Evolutionary conservation across 139 green algal genomes (phyloP).

Genomic region (Coelastrella sp.): DNA sequence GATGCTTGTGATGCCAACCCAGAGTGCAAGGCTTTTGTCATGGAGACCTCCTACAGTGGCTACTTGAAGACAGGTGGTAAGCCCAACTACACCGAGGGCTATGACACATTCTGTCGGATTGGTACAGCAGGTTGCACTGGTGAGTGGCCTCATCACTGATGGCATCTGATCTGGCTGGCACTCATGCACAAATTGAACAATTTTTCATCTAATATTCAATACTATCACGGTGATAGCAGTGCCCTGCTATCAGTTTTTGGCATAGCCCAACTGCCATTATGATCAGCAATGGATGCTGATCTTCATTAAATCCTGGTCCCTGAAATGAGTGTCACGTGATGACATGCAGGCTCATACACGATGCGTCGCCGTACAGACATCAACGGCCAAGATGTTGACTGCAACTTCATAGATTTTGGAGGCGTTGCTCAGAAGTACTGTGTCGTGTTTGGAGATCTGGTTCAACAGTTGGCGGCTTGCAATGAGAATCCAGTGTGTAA

Average conservation of each 20-base stretch:
- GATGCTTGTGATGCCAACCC: conserved; percentile 31
- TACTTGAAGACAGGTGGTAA: conserved; percentile 1
- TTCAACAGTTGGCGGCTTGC: not conserved
- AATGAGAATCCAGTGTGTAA: not conserved
- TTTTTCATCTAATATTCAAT: too few relatives aligned
- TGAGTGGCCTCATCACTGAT: not conserved
- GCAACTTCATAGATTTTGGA: not conserved
- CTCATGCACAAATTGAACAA: too few relatives aligned
- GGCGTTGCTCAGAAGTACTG: not conserved
- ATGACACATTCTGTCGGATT: not conserved
- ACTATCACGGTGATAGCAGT: too few relatives aligned
- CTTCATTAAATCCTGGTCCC: too few relatives aligned
- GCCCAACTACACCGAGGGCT: not conserved
- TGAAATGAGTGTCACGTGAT: not conserved
- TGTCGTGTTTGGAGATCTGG: not conserved
- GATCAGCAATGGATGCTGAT: not conserved
- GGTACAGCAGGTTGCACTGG: not conserved
- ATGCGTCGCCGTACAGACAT: not conserved
- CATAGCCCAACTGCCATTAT: too few relatives aligned
- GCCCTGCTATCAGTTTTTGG: too few relatives aligned
- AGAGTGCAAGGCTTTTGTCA: not conserved
- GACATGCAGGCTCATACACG: not conserved
- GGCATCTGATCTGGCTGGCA: not conserved
- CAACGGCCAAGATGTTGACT: not conserved
- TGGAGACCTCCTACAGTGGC: conserved; percentile 1